Conservation (phyloP, 2,329 filamentous ascomycete genomes). For the Aspergillus viridinutans region DNA sequence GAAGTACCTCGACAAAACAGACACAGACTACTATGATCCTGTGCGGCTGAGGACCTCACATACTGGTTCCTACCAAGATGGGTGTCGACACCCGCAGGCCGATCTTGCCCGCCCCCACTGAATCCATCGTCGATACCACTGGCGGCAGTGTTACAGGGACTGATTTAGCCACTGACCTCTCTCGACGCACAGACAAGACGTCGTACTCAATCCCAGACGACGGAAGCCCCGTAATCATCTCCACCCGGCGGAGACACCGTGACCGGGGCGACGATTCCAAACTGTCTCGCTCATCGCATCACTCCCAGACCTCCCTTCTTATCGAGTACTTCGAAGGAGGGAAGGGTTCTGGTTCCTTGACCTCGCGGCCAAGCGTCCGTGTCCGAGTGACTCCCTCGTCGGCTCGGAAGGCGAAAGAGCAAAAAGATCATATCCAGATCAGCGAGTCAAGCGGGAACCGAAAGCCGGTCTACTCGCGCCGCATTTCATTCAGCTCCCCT, state of each 20-base stretch:
- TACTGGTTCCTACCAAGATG: slow-evolving; percentile 35
- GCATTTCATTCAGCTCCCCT: slow-evolving; percentile 57
- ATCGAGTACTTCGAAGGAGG: slow-evolving; percentile 93
- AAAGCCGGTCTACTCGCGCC: slow-evolving; percentile 65
- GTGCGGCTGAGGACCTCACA: slow-evolving; percentile 23
- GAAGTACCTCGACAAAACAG: slow-evolving; percentile 1
- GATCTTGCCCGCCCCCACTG: slow-evolving; percentile 47
- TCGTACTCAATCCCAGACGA: slow-evolving; percentile 50
- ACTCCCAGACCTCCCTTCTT: slow-evolving; percentile 82
- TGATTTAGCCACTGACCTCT: slow-evolving; percentile 49
- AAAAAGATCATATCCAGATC: slow-evolving; percentile 76
- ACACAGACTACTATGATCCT: slow-evolving; percentile 35
- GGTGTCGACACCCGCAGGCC: slow-evolving; percentile 47
- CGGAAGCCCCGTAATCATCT: slow-evolving; percentile 81
- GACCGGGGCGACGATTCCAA: slow-evolving; percentile 55
- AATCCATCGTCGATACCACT: slow-evolving; percentile 45
- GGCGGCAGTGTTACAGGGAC: slow-evolving; percentile 41
- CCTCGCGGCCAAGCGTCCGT: slow-evolving; percentile 75
- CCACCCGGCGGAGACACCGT: slow-evolving; percentile 54
- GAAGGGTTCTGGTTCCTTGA: slow-evolving; percentile 52
- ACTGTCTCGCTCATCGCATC: slow-evolving; percentile 49
- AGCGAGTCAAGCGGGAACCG: slow-evolving; percentile 72
- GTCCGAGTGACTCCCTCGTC: slow-evolving; percentile 75
- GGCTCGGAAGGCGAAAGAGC: slow-evolving; percentile 50
- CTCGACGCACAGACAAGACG: slow-evolving; percentile 48